Conservation (phyloP, 2,329 filamentous ascomycete genomes). For the Alternaria incomplexa region DNA sequence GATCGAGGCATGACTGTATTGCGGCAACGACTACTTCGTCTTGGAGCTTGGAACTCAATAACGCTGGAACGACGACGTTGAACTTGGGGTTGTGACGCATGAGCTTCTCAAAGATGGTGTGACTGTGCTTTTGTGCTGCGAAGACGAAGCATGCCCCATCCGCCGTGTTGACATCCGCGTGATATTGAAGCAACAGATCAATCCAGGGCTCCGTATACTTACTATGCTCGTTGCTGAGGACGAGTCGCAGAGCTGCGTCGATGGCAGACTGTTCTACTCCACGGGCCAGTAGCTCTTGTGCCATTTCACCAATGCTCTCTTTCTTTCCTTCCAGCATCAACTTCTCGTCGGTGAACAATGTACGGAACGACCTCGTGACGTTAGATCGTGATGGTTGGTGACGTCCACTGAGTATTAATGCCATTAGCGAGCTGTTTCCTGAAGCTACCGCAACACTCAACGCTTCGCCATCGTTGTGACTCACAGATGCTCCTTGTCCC, state of each 20-base stretch:
- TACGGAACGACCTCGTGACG: slow-evolving; percentile 35
- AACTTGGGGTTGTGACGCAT: slow-evolving; percentile 55
- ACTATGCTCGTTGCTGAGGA: slow-evolving; percentile 21
- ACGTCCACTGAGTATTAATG: slow-evolving; percentile 55
- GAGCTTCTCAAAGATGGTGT: slow-evolving; percentile 32
- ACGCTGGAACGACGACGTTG: slow-evolving; percentile 61
- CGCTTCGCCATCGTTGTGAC: slow-evolving; percentile 61
- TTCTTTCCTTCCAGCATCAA: not conserved
- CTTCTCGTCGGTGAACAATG: slow-evolving; percentile 29
- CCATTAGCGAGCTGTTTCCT: slow-evolving; percentile 59
- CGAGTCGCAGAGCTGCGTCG: slow-evolving; percentile 31
- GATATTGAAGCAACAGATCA: slow-evolving; percentile 32
- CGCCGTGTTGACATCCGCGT: slow-evolving; percentile 39
- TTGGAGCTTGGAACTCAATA: slow-evolving; percentile 60
- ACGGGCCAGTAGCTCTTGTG: slow-evolving; percentile 29
- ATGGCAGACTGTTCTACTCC: slow-evolving; percentile 39
- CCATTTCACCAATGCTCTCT: slow-evolving; percentile 17
- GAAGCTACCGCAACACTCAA: slow-evolving; percentile 61
- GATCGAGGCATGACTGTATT: slow-evolving; percentile 64
- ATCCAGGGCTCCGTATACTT: slow-evolving; percentile 20
- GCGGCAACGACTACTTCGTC: slow-evolving; percentile 55
- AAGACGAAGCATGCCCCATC: slow-evolving; percentile 41
- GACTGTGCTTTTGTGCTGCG: slow-evolving; percentile 31
- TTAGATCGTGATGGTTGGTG: slow-evolving; percentile 31
- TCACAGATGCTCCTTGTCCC: slow-evolving; percentile 49